phyloP scores from a whole-genome alignment of 768 basidiomycete genomes.

The Rhodosporidiobolus sp. region DNA sequence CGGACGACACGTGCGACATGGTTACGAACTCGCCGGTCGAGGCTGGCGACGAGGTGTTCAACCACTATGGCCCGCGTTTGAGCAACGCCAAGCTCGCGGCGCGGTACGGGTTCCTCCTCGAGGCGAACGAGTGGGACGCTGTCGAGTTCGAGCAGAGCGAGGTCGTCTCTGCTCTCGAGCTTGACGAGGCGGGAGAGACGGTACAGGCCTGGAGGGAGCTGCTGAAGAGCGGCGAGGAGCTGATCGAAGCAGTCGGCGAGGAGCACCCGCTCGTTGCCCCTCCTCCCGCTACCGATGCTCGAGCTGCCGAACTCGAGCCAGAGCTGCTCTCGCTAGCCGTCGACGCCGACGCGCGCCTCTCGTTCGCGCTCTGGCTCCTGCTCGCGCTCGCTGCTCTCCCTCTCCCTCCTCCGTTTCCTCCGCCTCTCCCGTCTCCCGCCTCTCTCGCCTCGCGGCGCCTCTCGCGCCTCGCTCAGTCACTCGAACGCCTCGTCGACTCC shows the following conservation, averaged over 20 bases:
- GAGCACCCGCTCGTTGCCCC: conserved; percentile 16
- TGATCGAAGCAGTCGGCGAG: not conserved
- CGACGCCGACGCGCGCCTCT: conserved; percentile 38
- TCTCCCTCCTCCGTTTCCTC: too few species aligned
- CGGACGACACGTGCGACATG: conserved; percentile 59
- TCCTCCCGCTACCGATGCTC: not conserved
- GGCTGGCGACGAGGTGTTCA: conserved; percentile 63
- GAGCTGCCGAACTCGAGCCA: too few species aligned
- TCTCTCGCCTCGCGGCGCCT: too few species aligned
- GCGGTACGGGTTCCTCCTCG: conserved; percentile 71
- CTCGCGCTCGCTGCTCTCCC: not conserved
- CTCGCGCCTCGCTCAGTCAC: not conserved
- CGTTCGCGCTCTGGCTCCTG: conserved; percentile 10
- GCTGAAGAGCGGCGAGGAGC: not conserved
- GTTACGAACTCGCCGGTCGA: conserved; percentile 59
- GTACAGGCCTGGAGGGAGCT: not conserved
- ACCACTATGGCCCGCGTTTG: conserved; percentile 63
- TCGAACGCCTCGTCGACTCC: too few species aligned
- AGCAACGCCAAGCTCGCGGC: conserved; percentile 64
- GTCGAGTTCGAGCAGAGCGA: conserved; percentile 10
- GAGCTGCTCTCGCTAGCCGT: conserved; percentile 1
- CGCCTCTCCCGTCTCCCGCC: too few species aligned
- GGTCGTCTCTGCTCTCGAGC: not conserved
- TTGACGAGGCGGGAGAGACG: not conserved
- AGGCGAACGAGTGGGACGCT: conserved; percentile 65